Evolutionary conservation across 2,329 filamentous ascomycete species (phyloP).

Genomic region (Epichloe coenophiala): DNA sequence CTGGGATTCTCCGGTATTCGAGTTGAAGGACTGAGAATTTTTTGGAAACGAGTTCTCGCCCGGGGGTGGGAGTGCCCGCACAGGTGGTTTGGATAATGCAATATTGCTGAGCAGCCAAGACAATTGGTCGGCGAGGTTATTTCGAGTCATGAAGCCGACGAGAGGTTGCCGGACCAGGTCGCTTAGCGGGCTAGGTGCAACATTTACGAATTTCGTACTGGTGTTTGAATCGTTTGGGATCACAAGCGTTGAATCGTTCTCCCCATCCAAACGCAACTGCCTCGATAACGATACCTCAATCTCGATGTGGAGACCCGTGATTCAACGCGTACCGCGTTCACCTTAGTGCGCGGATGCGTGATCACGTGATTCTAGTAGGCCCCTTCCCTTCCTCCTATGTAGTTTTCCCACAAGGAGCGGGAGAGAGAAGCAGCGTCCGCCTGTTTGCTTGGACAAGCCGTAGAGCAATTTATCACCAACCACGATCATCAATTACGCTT

Average conservation of each 20-base stretch:
- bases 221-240: not conserved
- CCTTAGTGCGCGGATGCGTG: conserved; percentile 18
- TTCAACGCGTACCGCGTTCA: conserved; percentile 18
- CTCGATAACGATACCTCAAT: not conserved
- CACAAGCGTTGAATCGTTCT: not conserved
- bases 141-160: conserved; percentile 45
- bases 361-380: conserved; percentile 7
- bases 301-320: not conserved
- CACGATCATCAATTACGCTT: no score
- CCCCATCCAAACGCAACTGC: not conserved
- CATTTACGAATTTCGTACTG: conserved; percentile 1
- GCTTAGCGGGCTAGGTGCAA: not conserved
- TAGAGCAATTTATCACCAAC: no score
- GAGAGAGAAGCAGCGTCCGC: no score
- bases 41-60: conserved; percentile 14
- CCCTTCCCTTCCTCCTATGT: not conserved
- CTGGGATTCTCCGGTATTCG: not conserved
- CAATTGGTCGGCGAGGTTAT: conserved; percentile 44
- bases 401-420: not conserved
- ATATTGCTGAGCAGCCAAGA: conserved; percentile 42
- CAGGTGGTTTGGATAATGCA: conserved; percentile 25
- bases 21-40: conserved; percentile 14
- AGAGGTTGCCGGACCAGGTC: not conserved
- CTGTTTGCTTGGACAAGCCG: no score
- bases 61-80: conserved; percentile 23